These are phyloP conservation scores for Vitellaria paradoxa DNA, from an alignment of 179 eudicot species.

Conservation along the genomic window DNA sequence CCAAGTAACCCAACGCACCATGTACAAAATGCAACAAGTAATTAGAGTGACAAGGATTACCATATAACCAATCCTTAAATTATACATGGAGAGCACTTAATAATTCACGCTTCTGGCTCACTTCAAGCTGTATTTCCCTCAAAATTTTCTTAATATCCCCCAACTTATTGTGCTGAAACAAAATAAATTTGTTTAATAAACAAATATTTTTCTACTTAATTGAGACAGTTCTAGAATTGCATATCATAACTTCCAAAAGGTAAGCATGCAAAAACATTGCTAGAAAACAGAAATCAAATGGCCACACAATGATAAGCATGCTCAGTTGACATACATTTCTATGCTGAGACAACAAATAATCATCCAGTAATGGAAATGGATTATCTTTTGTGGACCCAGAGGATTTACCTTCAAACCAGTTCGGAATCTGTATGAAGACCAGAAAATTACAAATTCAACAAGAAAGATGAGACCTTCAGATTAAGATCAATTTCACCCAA, in stretches of 20 bases:
- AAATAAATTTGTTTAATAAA: background rate
- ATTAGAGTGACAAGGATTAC: conserved; percentile 32
- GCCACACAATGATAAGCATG: background rate
- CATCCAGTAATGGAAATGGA: conserved; percentile 86
- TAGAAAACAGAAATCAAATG: background rate
- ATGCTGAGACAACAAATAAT: conserved; percentile 64
- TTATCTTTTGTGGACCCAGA: conserved; percentile 71
- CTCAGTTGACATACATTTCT: conserved; percentile 54
- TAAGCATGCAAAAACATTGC: background rate
- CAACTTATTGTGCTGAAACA: conserved; percentile 55
- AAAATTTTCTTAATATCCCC: conserved; percentile 78
- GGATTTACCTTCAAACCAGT: conserved; percentile 76
- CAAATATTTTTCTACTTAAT: background rate
- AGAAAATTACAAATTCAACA: background rate
- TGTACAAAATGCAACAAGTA: background rate
- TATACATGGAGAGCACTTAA: conserved; percentile 74
- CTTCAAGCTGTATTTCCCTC: conserved; percentile 80
- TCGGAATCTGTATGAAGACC: conserved; percentile 65
- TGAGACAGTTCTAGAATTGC: background rate
- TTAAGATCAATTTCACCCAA: background rate
- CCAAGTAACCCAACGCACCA: background rate
- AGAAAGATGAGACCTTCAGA: background rate
- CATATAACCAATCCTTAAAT: conserved; percentile 91
- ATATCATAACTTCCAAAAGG: background rate
- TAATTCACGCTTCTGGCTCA: conserved; percentile 73